phyloP scores from a whole-genome alignment of 495 filamentous ascomycete genomes.

The Penicillium macrosclerotiorum region DNA sequence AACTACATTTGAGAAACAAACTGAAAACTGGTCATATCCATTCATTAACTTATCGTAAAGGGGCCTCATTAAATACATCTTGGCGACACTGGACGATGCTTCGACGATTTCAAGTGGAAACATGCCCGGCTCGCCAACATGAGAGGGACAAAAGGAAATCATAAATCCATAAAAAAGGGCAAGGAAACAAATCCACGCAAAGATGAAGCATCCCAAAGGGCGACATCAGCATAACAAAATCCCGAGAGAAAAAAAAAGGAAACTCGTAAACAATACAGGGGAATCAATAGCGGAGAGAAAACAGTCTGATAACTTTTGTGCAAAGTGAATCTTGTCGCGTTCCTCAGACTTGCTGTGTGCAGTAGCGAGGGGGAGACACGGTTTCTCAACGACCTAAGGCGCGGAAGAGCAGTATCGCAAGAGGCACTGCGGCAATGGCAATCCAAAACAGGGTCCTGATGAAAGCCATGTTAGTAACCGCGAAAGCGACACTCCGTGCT shows the following conservation, averaged over 20 bases:
- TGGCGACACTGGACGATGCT: constrained; percentile 9
- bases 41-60: constrained; percentile 16
- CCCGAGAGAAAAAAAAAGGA: constrained; percentile 20
- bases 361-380: constrained; percentile 9
- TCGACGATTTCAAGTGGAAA: too few relatives aligned
- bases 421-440: constrained; percentile 28
- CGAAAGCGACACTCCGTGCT: constrained; percentile 5
- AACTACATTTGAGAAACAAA: neutral
- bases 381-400: constrained; percentile 27
- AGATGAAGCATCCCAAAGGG: neutral
- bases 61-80: constrained; percentile 16
- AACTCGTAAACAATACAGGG: constrained; percentile 41
- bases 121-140: constrained; percentile 14
- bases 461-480: constrained; percentile 30
- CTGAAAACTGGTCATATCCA: constrained; percentile 1
- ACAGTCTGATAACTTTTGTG: constrained; percentile 27
- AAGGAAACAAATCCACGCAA: constrained; percentile 3
- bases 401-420: constrained; percentile 32
- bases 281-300: constrained; percentile 32
- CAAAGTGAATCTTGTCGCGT: too few relatives aligned
- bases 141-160: constrained; percentile 29
- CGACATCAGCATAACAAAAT: constrained; percentile 6
- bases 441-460: constrained; percentile 34
- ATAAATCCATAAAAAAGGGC: constrained; percentile 17
- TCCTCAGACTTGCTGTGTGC: too few relatives aligned